These are phyloP conservation scores for Protostelium mycophagum DNA, from an alignment of 78 protist genomes.

Conservation along the genomic window DNA sequence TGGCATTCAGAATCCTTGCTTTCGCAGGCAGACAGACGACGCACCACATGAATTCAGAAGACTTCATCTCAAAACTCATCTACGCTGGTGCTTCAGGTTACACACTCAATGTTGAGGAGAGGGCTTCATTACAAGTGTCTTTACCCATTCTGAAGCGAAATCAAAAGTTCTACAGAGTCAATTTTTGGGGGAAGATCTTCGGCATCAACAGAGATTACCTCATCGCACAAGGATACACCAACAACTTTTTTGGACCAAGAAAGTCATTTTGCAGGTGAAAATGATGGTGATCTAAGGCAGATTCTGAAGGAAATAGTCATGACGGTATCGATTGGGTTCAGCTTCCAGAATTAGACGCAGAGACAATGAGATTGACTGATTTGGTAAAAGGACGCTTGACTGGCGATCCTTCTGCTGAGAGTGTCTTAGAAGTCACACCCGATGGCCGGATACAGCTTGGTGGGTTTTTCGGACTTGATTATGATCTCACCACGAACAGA, in stretches of 20 bases:
- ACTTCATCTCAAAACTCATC: background rate
- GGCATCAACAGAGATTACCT: background rate
- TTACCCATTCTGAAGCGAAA: background rate
- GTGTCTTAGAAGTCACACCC: background rate
- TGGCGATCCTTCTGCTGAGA: background rate
- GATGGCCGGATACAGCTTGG: background rate
- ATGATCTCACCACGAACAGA: background rate
- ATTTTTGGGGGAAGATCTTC: background rate
- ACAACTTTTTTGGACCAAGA: background rate
- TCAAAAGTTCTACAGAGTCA: background rate
- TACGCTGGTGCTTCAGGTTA: background rate
- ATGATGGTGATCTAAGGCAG: background rate
- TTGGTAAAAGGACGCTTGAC: background rate
- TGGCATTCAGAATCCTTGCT: no score
- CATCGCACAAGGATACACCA: background rate
- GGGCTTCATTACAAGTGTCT: background rate
- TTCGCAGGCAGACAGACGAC: no score
- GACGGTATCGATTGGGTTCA: background rate
- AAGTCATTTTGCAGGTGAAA: background rate
- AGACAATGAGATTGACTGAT: background rate
- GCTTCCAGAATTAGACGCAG: background rate
- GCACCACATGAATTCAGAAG: background rate
- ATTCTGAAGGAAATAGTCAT: background rate
- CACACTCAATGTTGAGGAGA: background rate
- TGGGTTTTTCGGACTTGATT: background rate